Evolutionary conservation across 2,329 filamentous ascomycete genomes (phyloP).

Genomic region (Stemphylium lycopersici): DNA sequence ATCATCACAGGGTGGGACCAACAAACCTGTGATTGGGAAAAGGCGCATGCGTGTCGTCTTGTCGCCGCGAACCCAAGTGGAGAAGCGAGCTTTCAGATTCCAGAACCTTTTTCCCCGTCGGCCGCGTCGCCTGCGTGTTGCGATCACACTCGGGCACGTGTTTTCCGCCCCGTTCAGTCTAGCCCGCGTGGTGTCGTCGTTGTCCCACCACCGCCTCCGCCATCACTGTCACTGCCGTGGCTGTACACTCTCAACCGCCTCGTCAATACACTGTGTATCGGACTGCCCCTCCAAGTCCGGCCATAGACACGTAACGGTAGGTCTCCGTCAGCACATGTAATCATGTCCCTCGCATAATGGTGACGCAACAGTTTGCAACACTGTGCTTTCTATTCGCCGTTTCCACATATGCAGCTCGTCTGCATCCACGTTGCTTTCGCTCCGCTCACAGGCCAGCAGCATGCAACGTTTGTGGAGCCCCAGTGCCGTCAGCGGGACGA

Average conservation of each 20-base stretch:
- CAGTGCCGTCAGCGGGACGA: constrained; percentile 25
- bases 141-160: constrained; percentile 14
- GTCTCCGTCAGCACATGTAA: background rate
- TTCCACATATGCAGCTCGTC: constrained; percentile 17
- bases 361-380: constrained; percentile 26
- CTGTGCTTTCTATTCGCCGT: constrained; percentile 9
- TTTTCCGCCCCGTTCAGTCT: constrained; percentile 26
- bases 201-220: background rate
- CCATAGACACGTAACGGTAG: background rate
- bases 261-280: constrained; percentile 1
- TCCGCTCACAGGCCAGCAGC: constrained; percentile 25
- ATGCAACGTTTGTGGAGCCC: constrained; percentile 31
- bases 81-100: constrained; percentile 24
- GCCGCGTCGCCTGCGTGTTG: constrained; percentile 22
- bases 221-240: constrained; percentile 11
- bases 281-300: background rate
- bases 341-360: constrained; percentile 2
- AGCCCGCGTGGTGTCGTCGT: constrained; percentile 5
- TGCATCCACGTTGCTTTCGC: constrained; percentile 23
- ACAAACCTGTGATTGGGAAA: constrained; percentile 20
- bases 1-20: constrained; percentile 32
- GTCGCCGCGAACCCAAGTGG: constrained; percentile 30
- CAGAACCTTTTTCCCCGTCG: constrained; percentile 30
- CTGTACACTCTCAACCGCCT: constrained; percentile 2
- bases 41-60: constrained; percentile 26